These are phyloP conservation scores for Blastocystis sp. DNA, from an alignment of 352 stramenopile species.

Conservation along the genomic window DNA sequence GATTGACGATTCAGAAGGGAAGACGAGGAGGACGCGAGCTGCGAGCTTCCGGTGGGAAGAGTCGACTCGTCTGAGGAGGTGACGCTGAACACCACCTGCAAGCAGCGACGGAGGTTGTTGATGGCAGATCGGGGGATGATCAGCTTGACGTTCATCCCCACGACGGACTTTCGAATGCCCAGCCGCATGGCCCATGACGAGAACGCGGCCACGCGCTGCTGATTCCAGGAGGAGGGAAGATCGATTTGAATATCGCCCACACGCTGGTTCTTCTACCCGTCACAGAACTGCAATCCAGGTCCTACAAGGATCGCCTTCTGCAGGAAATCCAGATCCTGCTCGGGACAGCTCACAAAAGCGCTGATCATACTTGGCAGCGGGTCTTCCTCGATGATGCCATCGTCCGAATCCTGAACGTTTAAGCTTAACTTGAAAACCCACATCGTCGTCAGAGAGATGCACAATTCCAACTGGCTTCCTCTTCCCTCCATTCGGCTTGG, in stretches of 20 bases:
- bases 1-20: not conserved
- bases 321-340: conserved; percentile 21
- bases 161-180: conserved; percentile 10
- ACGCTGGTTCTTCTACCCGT: conserved; percentile 44
- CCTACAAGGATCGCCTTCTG: conserved; percentile 14
- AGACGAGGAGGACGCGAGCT: not conserved
- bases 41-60: not conserved
- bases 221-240: conserved; percentile 9
- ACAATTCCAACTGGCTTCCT: not conserved
- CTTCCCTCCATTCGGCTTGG: not conserved
- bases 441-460: conserved; percentile 55
- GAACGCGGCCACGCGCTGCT: conserved; percentile 21
- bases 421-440: not conserved
- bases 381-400: conserved; percentile 44
- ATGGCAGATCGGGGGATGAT: conserved; percentile 16
- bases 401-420: conserved; percentile 28
- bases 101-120: not conserved
- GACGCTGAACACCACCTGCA: not conserved
- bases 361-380: conserved; percentile 47
- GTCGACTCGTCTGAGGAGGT: conserved; percentile 30
- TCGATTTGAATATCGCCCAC: conserved; percentile 33
- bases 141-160: conserved; percentile 15
- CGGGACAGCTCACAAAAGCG: not conserved
- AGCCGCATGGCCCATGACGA: conserved; percentile 19
- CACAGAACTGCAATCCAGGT: not conserved